A percentile compares a stretch with the other conserved stretches of the same genome.
Conservation (phyloP, 2,329 filamentous ascomycete genomes). For the Pochonia chlamydosporia region DNA sequence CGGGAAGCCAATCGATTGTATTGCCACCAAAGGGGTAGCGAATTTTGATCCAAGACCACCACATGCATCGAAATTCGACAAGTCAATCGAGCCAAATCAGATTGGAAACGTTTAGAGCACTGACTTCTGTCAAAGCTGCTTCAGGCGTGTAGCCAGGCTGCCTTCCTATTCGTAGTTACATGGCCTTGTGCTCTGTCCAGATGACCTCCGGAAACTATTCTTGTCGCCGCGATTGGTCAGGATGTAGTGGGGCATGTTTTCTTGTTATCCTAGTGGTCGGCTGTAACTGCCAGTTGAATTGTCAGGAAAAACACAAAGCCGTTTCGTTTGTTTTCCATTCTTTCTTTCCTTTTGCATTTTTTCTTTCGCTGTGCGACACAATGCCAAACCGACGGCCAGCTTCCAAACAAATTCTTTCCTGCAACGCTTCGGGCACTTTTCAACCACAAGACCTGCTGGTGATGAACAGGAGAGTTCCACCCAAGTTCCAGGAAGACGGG, state of each 20-base stretch:
- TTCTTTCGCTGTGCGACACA: too few relatives aligned
- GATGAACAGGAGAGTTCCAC: neutral
- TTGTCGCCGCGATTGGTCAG: slow-evolving; percentile 5
- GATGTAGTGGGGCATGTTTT: neutral
- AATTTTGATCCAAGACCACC: too few relatives aligned
- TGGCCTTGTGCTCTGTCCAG: slow-evolving; percentile 4
- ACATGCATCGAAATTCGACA: too few relatives aligned
- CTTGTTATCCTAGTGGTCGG: slow-evolving; percentile 1
- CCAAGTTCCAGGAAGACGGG: slow-evolving; percentile 9
- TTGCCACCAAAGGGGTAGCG: too few relatives aligned
- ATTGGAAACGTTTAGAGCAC: too few relatives aligned
- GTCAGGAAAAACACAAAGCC: neutral
- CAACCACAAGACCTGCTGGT: too few relatives aligned
- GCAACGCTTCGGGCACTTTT: too few relatives aligned
- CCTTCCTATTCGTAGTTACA: slow-evolving; percentile 4
- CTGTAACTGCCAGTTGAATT: neutral
- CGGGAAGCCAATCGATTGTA: too few relatives aligned
- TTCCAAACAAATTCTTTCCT: too few relatives aligned
- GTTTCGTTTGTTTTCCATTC: neutral
- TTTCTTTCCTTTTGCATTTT: too few relatives aligned
- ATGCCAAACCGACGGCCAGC: too few relatives aligned
- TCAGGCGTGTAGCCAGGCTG: neutral
- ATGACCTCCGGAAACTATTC: slow-evolving; percentile 7
- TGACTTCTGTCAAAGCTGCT: neutral
- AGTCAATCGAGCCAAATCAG: neutral